Evolutionary conservation across 2,329 filamentous ascomycete species (phyloP).

Genomic region (Fusarium tuaranense): DNA sequence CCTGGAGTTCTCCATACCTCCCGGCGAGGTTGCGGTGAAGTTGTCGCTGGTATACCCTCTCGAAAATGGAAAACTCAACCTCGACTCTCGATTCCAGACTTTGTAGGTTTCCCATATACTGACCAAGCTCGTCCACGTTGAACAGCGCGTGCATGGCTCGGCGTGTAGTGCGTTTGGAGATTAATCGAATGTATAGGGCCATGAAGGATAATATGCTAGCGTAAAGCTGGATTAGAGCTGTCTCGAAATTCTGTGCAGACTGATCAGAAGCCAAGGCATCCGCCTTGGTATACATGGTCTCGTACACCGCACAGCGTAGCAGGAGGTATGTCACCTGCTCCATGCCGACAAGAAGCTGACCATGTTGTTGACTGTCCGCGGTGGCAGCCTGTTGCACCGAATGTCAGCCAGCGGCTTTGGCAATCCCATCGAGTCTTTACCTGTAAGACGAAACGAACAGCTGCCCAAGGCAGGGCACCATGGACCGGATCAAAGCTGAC

Average conservation of each 20-base stretch:
- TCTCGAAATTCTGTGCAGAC: background rate
- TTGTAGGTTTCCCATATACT: background rate
- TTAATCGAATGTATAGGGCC: background rate
- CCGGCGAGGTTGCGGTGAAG: background rate
- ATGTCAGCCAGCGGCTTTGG: background rate
- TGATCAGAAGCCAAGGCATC: background rate
- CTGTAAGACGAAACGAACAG: constrained; percentile 8
- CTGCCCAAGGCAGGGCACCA: constrained; percentile 25
- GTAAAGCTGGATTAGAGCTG: background rate
- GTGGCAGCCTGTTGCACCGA: background rate
- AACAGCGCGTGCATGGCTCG: background rate
- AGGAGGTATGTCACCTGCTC: background rate
- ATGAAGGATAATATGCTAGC: background rate
- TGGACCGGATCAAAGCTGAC: constrained; percentile 15
- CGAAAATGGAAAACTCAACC: background rate
- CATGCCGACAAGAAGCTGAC: background rate
- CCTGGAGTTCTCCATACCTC: background rate
- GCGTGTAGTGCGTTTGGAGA: background rate
- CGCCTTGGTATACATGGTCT: background rate
- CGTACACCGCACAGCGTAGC: background rate
- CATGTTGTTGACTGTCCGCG: background rate
- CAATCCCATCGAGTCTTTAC: background rate
- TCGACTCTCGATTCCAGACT: background rate
- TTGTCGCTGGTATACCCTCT: background rate
- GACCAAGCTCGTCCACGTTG: background rate